Conservation (phyloP, 2,329 filamentous ascomycete genomes). For the Verticillium isaacii region DNA sequence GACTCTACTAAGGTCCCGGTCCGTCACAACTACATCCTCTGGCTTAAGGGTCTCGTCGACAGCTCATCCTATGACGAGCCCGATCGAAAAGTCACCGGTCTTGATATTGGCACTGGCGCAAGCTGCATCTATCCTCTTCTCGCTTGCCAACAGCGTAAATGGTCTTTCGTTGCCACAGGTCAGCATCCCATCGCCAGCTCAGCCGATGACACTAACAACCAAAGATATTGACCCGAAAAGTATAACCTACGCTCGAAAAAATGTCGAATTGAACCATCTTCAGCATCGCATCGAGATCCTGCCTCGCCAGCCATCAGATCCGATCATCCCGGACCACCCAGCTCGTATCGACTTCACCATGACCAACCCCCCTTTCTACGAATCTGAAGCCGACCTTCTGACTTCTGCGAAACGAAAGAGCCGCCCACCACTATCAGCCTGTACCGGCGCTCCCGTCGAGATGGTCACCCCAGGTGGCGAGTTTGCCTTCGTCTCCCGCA, state of each 20-base stretch:
- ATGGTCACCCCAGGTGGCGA: slow-evolving; percentile 85
- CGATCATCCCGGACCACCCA: slow-evolving; percentile 60
- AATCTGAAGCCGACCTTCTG: slow-evolving; percentile 64
- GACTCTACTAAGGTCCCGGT: slow-evolving; percentile 44
- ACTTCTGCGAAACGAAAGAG: slow-evolving; percentile 62
- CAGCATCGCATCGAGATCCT: slow-evolving; percentile 60
- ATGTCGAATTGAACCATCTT: slow-evolving; percentile 63
- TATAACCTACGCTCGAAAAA: slow-evolving; percentile 59
- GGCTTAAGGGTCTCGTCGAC: slow-evolving; percentile 79
- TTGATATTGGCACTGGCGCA: slow-evolving; percentile 88
- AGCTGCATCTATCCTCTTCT: slow-evolving; percentile 89
- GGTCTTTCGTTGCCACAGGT: slow-evolving; percentile 68
- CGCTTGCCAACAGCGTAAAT: slow-evolving; percentile 65
- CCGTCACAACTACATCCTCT: slow-evolving; percentile 84
- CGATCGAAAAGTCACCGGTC: slow-evolving; percentile 54
- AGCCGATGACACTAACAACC: background rate
- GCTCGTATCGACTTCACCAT: slow-evolving; percentile 72
- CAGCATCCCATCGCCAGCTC: background rate
- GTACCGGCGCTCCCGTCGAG: slow-evolving; percentile 73
- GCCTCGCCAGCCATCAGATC: slow-evolving; percentile 41
- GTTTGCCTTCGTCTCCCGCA: slow-evolving; percentile 64
- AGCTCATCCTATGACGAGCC: slow-evolving; percentile 52
- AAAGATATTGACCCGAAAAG: slow-evolving; percentile 71
- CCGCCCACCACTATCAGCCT: slow-evolving; percentile 63
- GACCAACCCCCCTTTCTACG: slow-evolving; percentile 94